Evolutionary conservation across 192 early-diverging fungal genomes (phyloP).

Genomic region (Dissophora ornata): DNA sequence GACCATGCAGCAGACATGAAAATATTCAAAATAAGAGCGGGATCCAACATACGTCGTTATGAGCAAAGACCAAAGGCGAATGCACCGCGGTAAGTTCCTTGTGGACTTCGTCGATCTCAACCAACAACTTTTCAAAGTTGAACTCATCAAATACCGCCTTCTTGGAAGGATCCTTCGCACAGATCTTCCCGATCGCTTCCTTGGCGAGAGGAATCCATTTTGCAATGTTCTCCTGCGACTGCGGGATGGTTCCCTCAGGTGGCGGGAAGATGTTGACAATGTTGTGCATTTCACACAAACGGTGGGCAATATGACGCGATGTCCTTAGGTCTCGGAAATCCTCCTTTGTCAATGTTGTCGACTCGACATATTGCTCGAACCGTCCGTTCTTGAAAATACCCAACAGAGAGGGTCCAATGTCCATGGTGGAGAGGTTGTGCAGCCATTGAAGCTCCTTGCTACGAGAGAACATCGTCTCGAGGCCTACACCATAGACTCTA

Average conservation of each 20-base stretch:
- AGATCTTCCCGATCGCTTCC: conserved; percentile 52
- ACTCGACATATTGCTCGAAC: conserved; percentile 86
- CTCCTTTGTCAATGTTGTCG: conserved; percentile 72
- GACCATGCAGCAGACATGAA: too few relatives aligned
- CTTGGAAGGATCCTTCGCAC: conserved; percentile 26
- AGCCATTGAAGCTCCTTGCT: conserved; percentile 87
- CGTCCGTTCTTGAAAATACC: conserved; percentile 88
- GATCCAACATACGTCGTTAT: conserved; percentile 87
- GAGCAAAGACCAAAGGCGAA: conserved; percentile 86
- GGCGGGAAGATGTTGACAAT: conserved; percentile 74
- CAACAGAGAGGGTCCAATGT: conserved; percentile 80
- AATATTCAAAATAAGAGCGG: not conserved
- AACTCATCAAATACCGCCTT: conserved; percentile 44
- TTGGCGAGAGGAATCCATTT: conserved; percentile 66
- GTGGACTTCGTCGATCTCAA: conserved; percentile 63
- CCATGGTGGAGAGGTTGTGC: conserved; percentile 70
- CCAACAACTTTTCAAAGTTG: conserved; percentile 61
- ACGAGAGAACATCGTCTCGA: conserved; percentile 81
- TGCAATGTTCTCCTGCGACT: conserved; percentile 76
- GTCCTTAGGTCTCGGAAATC: conserved; percentile 74
- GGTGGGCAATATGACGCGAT: conserved; percentile 77
- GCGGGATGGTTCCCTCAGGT: conserved; percentile 56
- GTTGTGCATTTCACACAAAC: conserved; percentile 78
- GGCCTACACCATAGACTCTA: conserved; percentile 85
- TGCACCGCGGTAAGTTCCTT: conserved; percentile 42